Evolutionary conservation across 495 filamentous ascomycete species (phyloP), one percentile per base, ranked within the genome.

Genomic region (Halenospora varia): DNA sequence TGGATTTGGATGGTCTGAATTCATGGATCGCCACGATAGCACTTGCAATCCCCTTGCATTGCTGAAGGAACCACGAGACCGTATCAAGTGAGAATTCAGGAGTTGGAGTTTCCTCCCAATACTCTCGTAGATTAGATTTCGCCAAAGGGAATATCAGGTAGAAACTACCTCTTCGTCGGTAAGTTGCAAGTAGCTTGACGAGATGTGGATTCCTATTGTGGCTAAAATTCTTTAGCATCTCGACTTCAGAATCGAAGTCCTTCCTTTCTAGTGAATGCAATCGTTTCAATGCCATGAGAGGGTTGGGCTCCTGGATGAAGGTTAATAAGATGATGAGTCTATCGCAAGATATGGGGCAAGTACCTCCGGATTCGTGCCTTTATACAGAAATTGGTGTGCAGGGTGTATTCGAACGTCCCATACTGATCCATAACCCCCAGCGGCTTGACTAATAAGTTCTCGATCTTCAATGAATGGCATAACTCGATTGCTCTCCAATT

Each of bases 101-200:
- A 10, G 2, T 25, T 10, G 55, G 46, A 9, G 19, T 50, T 10
- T 58, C 19, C 18, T 55, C 4, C 63, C 67, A 70, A 22, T 64
- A 66, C 19, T 53, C 11, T 2, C 20, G 25, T 13, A 70, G 47
- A 45, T 70, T 64, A 6, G 56, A 52, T 15, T 62, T 35, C 20
- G 67, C 67, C 39, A 59, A 63, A n/a, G 48, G 59, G 53, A 70
- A 70, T 11, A 70, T 50, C 9, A 70, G 50, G 35, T 64, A 59
- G 42, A 50, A 66, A 1, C 48, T 45, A 10, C 40, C 29, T 0
- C 42, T 20, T 6, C 56, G 26, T 8, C 42, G 22, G 29, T 53
- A 68, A 8, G 67, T 62, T 3, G 59, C 56, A 1, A 70, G 55
- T 6, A 70, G 50, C 6, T 49, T 53, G 10, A 70, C 60, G 11